phyloP scores from a whole-genome alignment of 345 rosid species.

The Cardamine chenopodiifolia region DNA sequence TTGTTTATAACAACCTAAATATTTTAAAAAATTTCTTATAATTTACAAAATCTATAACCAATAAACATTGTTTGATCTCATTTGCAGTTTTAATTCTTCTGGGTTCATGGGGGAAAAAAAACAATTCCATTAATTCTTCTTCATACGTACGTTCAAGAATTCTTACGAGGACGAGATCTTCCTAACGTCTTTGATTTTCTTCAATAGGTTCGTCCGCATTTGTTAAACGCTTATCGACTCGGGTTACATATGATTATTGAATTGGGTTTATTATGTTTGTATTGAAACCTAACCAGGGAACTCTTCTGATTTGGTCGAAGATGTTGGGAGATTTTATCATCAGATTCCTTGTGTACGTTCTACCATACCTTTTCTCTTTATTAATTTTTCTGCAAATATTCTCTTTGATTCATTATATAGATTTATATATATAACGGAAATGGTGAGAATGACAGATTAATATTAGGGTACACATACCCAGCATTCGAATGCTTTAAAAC shows the following conservation, averaged over 20 bases:
- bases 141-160: constrained; percentile 29
- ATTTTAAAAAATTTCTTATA: neutral
- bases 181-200: constrained; percentile 41
- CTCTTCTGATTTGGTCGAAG: constrained; percentile 37
- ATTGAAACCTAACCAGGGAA: constrained; percentile 39
- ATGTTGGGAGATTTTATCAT: constrained; percentile 77
- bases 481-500: constrained; percentile 86
- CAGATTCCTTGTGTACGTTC: constrained; percentile 62
- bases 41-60: neutral
- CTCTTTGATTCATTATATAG: neutral
- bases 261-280: neutral
- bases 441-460: constrained; percentile 53
- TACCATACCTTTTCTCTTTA: neutral
- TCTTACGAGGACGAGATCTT: constrained; percentile 20
- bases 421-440: neutral
- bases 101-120: constrained; percentile 14
- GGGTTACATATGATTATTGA: neutral
- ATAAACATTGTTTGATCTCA: constrained; percentile 21
- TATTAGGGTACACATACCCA: constrained; percentile 90
- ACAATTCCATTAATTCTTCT: constrained; percentile 20
- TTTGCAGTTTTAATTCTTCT: constrained; percentile 33
- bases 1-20: neutral
- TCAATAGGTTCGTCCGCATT: constrained; percentile 32
- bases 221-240: neutral
- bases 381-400: neutral